phyloP scores from a whole-genome alignment of 176 grass and related monocot genomes.

The Triticum aestivum region DNA sequence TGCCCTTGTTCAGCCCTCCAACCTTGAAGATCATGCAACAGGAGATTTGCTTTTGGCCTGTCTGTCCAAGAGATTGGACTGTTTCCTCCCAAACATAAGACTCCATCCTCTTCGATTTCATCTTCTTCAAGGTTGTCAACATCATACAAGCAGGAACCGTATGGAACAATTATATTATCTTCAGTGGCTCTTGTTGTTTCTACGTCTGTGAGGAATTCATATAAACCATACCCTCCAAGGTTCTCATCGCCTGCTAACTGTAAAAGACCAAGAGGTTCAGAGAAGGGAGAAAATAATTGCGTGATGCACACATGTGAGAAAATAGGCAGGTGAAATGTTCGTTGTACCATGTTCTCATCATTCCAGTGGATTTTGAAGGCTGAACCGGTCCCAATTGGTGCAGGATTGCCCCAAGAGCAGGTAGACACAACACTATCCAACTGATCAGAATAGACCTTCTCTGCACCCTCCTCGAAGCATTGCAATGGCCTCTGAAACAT shows the following conservation, averaged over 20 bases:
- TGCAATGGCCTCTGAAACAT: slow-evolving; percentile 47
- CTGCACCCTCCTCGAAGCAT: slow-evolving; percentile 60
- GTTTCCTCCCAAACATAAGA: slow-evolving; percentile 20
- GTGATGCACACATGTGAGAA: background rate
- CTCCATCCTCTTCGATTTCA: slow-evolving; percentile 24
- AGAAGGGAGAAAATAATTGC: background rate
- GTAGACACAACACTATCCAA: slow-evolving; percentile 53
- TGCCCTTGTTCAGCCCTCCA: slow-evolving; percentile 10
- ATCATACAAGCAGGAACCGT: slow-evolving; percentile 40
- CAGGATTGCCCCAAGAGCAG: slow-evolving; percentile 58
- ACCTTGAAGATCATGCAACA: background rate
- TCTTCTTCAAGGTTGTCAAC: slow-evolving; percentile 47
- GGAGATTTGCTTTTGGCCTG: slow-evolving; percentile 19
- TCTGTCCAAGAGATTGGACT: slow-evolving; percentile 37
- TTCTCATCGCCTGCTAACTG: slow-evolving; percentile 33
- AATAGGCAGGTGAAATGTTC: slow-evolving; percentile 9
- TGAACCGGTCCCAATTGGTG: slow-evolving; percentile 52
- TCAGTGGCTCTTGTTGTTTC: slow-evolving; percentile 25
- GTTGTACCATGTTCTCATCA: slow-evolving; percentile 22
- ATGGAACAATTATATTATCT: slow-evolving; percentile 15
- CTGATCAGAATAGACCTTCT: slow-evolving; percentile 55
- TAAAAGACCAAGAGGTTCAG: slow-evolving; percentile 17
- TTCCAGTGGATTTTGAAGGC: slow-evolving; percentile 67
- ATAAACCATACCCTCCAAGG: slow-evolving; percentile 43
- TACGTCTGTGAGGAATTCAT: slow-evolving; percentile 50